Conservation (phyloP, 345 rosid genomes). For the Limnanthes douglasii region DNA sequence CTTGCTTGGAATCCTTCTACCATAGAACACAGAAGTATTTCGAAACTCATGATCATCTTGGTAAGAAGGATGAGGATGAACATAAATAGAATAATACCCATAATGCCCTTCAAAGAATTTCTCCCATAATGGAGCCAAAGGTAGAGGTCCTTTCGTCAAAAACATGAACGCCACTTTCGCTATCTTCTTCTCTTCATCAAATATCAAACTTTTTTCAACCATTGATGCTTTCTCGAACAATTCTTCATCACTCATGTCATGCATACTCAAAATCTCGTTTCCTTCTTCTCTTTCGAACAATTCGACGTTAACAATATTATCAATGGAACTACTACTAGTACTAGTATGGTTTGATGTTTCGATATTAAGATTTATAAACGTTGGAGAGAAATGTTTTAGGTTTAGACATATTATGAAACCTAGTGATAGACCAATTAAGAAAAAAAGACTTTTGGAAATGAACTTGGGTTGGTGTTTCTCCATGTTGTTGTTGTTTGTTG, state of each 20-base stretch:
- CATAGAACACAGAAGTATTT: constrained; percentile 32
- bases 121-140: constrained; percentile 67
- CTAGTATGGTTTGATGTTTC: constrained; percentile 11
- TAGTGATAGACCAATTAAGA: constrained; percentile 23
- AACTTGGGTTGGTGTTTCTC: constrained; percentile 8
- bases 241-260: constrained; percentile 51
- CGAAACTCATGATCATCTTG: constrained; percentile 22
- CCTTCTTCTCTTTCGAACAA: constrained; percentile 1
- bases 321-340: no score
- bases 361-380: not conserved
- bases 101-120: constrained; percentile 46
- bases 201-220: constrained; percentile 10
- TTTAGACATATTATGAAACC: constrained; percentile 22
- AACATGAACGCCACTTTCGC: constrained; percentile 71
- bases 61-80: constrained; percentile 53
- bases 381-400: constrained; percentile 12
- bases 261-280: constrained; percentile 9
- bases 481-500: constrained; percentile 11
- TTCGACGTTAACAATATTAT: constrained; percentile 6
- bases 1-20: constrained; percentile 65
- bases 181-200: constrained; percentile 10
- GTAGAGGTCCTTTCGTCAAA: constrained; percentile 43
- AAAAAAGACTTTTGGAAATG: constrained; percentile 13
- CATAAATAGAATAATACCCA: constrained; percentile 51
- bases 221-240: constrained; percentile 30